A percentile compares a stretch with the other conserved stretches of the same genome.
phyloP scores from a whole-genome alignment of 176 grass and related monocot genomes.

The Oryza meyeriana region DNA sequence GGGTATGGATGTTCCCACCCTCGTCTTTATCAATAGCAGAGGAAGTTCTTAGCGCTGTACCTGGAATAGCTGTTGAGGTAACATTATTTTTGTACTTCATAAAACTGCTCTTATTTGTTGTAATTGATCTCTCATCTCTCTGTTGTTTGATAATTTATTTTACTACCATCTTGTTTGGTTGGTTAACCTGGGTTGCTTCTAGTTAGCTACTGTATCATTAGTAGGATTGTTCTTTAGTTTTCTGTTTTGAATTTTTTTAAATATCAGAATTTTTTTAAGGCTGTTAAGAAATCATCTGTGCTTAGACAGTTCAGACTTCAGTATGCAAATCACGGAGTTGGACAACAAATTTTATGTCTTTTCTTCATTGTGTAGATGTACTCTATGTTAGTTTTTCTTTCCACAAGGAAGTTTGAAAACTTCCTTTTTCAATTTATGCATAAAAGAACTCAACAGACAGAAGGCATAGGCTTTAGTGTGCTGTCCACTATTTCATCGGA shows the following conservation, averaged over 20 bases:
- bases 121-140: not conserved
- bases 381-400: not conserved
- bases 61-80: slow-evolving; percentile 74
- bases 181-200: not conserved
- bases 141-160: slow-evolving; percentile 5
- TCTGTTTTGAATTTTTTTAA: not conserved
- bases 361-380: not conserved
- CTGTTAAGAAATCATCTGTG: not conserved
- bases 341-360: not conserved
- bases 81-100: slow-evolving; percentile 27
- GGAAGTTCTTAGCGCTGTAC: slow-evolving; percentile 57
- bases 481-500: not conserved
- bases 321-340: not conserved
- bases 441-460: not conserved
- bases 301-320: not conserved
- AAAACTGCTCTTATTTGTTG: not conserved
- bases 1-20: slow-evolving; percentile 85
- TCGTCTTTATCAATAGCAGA: slow-evolving; percentile 64
- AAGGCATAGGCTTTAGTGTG: not conserved
- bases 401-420: not conserved
- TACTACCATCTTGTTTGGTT: slow-evolving; percentile 23
- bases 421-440: slow-evolving; percentile 11
- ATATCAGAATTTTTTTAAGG: not conserved
- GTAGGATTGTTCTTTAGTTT: slow-evolving; percentile 19
- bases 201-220: slow-evolving; percentile 1